These are phyloP conservation scores for Cladophialophora psammophila DNA, from an alignment of 2,329 filamentous ascomycete genomes.

Conservation along the genomic window DNA sequence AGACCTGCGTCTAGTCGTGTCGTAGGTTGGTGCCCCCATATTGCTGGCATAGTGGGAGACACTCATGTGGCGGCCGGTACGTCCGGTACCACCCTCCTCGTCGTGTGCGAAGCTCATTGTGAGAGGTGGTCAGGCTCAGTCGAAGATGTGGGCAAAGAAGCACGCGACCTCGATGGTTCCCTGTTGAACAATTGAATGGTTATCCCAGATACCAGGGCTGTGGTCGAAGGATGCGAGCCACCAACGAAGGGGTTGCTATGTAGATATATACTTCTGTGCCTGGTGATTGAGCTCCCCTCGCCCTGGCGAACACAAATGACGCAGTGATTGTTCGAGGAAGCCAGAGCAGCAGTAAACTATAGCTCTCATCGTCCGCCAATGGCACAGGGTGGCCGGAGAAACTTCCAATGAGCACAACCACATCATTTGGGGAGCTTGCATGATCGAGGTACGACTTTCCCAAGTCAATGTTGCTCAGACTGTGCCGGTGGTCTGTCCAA, in stretches of 20 bases:
- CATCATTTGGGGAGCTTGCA: constrained; percentile 7
- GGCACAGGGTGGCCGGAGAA: constrained; percentile 5
- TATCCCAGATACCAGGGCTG: neutral
- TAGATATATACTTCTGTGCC: constrained; percentile 23
- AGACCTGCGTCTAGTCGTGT: constrained; percentile 38
- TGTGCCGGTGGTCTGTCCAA: constrained; percentile 12
- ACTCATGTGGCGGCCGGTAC: constrained; percentile 37
- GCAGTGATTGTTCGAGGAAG: constrained; percentile 10
- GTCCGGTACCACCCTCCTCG: constrained; percentile 35
- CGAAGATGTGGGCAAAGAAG: neutral
- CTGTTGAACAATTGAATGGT: neutral
- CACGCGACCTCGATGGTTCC: neutral
- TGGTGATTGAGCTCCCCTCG: constrained; percentile 8
- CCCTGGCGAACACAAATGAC: constrained; percentile 28
- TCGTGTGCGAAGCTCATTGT: constrained; percentile 37
- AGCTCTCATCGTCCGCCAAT: neutral
- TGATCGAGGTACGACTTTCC: constrained; percentile 16
- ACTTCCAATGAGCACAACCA: constrained; percentile 20
- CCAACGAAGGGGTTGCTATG: neutral
- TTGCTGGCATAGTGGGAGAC: constrained; percentile 39
- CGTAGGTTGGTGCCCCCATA: constrained; percentile 31
- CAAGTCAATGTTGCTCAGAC: constrained; percentile 21
- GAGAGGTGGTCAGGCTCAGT: neutral
- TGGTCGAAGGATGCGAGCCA: neutral
- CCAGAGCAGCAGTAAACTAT: constrained; percentile 13